Evolutionary conservation across 2,329 filamentous ascomycete species (phyloP), one percentile per base, ranked within the genome.

Genomic region (Metarhizium rileyi): DNA sequence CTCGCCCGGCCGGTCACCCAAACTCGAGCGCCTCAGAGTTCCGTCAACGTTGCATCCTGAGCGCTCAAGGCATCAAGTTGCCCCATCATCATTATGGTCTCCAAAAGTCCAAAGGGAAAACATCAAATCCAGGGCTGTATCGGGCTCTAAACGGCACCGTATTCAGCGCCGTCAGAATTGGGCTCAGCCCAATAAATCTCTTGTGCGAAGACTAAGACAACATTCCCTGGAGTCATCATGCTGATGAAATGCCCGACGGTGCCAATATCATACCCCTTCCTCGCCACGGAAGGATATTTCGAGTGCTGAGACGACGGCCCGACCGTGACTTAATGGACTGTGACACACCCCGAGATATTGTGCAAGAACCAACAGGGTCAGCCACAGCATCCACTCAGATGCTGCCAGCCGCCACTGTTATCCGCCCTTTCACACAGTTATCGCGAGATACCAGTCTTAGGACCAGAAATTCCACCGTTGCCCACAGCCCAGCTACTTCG

Each of bases 161-260:
- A 25, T 20, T 22, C 20, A 25, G 20, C 38, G 20, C 16, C 26
- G 5, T 16, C 38, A 43, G 18, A 38, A 30, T 23, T 35, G 41
- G 47, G 55, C 55, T 49, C 48, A 43, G 43, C 52, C 53, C 44
- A 40, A 51, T 16, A 44, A 45, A 36, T 44, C 42, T 22, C 44
- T 47, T 18, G 44, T 50, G n/a, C 48, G 40, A 10, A 35, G 25
- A 26, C 16, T 52, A 2, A 44, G 41, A 33, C 33, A 30, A 42
- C 50, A 53, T 12, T 50, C 52, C 1, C 27, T 50, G 42, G 40
- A 33, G 18, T 5, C 10, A 46, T 20, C 3, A 14, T n/a, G 22
- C 14, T 16, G 30, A 43, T 18, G 18, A 20, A 12, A 12, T 35
- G 30, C 16, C 48, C 25, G 27, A 18, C 6, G 14, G 9, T 44